Evolutionary conservation across 75 land plant genomes (phyloP).

Genomic region (Cupressus sempervirens): DNA sequence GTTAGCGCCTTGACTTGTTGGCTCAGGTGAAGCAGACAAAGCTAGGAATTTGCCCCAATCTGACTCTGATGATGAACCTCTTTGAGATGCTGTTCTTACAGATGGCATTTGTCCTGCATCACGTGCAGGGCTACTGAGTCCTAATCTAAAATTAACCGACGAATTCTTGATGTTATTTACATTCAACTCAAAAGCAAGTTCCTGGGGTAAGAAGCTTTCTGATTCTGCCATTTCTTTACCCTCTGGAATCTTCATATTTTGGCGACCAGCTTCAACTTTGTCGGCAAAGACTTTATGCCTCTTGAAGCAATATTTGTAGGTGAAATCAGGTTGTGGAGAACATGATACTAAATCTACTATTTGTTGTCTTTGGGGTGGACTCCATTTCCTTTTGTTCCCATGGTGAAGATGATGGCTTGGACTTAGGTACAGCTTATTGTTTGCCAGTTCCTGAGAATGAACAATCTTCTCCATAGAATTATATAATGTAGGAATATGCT

Average conservation of each 20-base stretch:
- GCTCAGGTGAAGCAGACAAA: constrained; percentile 9
- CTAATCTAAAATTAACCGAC: background rate
- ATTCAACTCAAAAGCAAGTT: constrained; percentile 1
- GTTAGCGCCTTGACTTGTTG: background rate
- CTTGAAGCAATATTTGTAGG: constrained; percentile 3
- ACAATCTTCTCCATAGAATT: background rate
- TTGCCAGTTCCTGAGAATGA: background rate
- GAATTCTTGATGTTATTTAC: background rate
- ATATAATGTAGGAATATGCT: background rate
- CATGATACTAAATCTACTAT: background rate
- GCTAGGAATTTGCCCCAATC: constrained; percentile 7
- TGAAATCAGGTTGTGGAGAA: constrained; percentile 1
- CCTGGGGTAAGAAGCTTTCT: background rate
- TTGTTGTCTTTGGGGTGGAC: background rate
- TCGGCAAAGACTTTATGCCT: constrained; percentile 9
- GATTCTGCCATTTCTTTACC: background rate
- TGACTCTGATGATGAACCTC: constrained; percentile 5
- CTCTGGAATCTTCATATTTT: background rate
- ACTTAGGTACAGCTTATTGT: background rate
- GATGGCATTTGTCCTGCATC: background rate
- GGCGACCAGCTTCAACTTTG: background rate
- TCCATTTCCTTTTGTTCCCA: background rate
- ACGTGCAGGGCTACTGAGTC: background rate
- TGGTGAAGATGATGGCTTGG: background rate
- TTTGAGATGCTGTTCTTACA: background rate